Percentiles rank a stretch among this genome's conserved stretches.
Conservation (phyloP, 192 early-diverging fungal genomes). For the Backusella australiensis region DNA sequence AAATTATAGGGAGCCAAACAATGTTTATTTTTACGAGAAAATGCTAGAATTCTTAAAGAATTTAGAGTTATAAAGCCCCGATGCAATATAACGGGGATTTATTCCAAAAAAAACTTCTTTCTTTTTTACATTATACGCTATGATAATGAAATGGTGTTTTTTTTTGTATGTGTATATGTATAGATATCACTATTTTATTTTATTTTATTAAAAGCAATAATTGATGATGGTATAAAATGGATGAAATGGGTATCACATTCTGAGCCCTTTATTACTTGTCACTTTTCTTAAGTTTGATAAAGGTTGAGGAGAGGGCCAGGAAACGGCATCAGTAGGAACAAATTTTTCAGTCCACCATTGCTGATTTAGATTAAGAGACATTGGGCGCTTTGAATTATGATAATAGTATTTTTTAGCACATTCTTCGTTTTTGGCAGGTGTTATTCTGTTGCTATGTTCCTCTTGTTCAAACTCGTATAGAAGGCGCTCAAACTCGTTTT, state of each 20-base stretch:
- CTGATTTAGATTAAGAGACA: background rate
- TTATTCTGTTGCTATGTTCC: background rate
- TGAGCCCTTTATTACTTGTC: background rate
- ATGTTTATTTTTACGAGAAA: background rate
- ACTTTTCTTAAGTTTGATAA: background rate
- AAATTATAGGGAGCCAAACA: background rate
- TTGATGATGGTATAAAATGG: background rate
- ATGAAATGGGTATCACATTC: background rate
- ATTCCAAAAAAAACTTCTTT: background rate
- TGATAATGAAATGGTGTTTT: too few species aligned
- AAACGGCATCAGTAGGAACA: conserved; percentile 3
- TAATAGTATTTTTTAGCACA: background rate
- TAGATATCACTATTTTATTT: background rate
- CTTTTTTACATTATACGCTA: too few species aligned
- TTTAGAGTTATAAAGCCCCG: background rate
- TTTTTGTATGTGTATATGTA: too few species aligned
- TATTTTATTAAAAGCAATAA: background rate
- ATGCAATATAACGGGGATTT: background rate
- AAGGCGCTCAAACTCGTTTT: background rate
- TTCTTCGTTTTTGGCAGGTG: background rate
- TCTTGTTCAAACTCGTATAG: conserved; percentile 8
- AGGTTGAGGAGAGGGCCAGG: conserved; percentile 11
- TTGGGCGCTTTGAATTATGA: too few species aligned
- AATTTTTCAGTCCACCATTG: conserved; percentile 3
- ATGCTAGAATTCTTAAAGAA: background rate